These are phyloP conservation scores for Suhomyces bolitotheri DNA, from an alignment of 1,139 yeast genomes.

Conservation along the genomic window DNA sequence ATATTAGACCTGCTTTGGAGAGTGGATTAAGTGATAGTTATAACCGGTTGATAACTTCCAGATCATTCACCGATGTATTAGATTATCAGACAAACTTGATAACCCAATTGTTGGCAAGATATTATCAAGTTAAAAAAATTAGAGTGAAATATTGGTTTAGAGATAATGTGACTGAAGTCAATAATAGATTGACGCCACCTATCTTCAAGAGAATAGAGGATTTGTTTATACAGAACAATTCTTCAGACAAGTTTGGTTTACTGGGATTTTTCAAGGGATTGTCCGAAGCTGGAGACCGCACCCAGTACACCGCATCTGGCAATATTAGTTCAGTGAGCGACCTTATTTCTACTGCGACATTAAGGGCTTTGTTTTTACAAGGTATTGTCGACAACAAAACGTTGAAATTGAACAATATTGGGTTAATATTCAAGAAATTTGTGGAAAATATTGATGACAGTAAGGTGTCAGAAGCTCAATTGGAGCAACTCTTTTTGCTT, in stretches of 20 bases:
- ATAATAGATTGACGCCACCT: conserved; percentile 55
- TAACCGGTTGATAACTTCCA: conserved; percentile 51
- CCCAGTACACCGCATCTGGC: conserved; percentile 14
- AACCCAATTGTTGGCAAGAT: conserved; percentile 76
- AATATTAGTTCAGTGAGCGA: conserved; percentile 48
- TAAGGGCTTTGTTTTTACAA: conserved; percentile 58
- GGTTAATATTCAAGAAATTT: conserved; percentile 48
- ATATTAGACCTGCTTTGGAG: conserved; percentile 72
- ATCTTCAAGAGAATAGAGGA: conserved; percentile 31
- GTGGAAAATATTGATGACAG: conserved; percentile 28
- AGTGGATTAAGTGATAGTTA: conserved; percentile 61
- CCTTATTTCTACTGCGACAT: conserved; percentile 57
- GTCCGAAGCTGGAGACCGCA: conserved; percentile 9
- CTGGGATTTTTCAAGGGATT: conserved; percentile 35
- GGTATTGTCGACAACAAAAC: conserved; percentile 53
- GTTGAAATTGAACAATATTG: conserved; percentile 54
- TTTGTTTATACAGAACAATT: conserved; percentile 17
- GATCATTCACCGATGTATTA: conserved; percentile 48
- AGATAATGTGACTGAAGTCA: conserved; percentile 46
- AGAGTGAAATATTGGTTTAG: conserved; percentile 62
- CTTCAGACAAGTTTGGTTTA: conserved; percentile 32
- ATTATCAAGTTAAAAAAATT: conserved; percentile 76
- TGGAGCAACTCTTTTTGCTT: conserved; percentile 44
- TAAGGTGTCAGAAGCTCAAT: conserved; percentile 22
- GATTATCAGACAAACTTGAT: conserved; percentile 67